Percentiles rank a stretch among this genome's conserved stretches.
These are phyloP conservation scores for Bretschneidera sinensis DNA, from an alignment of 345 rosid genomes.

Conservation along the genomic window DNA sequence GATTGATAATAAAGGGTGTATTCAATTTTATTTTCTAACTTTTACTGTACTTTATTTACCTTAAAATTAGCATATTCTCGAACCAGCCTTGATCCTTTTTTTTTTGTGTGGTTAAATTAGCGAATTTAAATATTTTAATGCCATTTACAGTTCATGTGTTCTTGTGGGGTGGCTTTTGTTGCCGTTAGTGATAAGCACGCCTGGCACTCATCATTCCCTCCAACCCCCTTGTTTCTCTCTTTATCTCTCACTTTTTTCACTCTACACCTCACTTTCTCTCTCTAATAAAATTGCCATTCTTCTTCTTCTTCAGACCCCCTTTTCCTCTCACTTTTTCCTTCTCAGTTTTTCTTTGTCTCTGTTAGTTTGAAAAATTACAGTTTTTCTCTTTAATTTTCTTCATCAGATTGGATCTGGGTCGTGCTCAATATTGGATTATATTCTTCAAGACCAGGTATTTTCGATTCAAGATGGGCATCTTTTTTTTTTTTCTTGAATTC, in stretches of 20 bases:
- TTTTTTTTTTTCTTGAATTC: background rate
- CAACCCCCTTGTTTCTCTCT: slow-evolving; percentile 26
- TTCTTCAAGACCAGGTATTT: slow-evolving; percentile 30
- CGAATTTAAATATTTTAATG: slow-evolving; percentile 16
- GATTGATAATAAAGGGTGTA: background rate
- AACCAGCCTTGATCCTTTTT: too few species aligned
- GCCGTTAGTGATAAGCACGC: slow-evolving; percentile 97
- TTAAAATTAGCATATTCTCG: too few species aligned
- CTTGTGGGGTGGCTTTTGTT: slow-evolving; percentile 34
- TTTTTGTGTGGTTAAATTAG: too few species aligned
- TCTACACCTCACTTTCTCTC: slow-evolving; percentile 27
- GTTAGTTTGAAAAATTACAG: slow-evolving; percentile 9
- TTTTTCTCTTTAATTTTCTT: slow-evolving; percentile 9
- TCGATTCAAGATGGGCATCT: background rate
- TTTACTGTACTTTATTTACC: too few species aligned
- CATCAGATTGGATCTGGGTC: slow-evolving; percentile 59
- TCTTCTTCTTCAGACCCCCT: slow-evolving; percentile 16
- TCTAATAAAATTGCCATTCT: slow-evolving; percentile 27
- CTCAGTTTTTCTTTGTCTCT: slow-evolving; percentile 18
- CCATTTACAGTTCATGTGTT: slow-evolving; percentile 27
- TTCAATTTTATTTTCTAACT: too few species aligned
- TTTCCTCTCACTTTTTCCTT: slow-evolving; percentile 20
- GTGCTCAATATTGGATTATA: slow-evolving; percentile 18
- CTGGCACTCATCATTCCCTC: slow-evolving; percentile 91
- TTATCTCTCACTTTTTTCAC: slow-evolving; percentile 18